Percentiles rank a stretch among this genome's conserved stretches.
These are phyloP conservation scores for Adansonia rubrostipa DNA, from an alignment of 441 rosid species.

Conservation along the genomic window DNA sequence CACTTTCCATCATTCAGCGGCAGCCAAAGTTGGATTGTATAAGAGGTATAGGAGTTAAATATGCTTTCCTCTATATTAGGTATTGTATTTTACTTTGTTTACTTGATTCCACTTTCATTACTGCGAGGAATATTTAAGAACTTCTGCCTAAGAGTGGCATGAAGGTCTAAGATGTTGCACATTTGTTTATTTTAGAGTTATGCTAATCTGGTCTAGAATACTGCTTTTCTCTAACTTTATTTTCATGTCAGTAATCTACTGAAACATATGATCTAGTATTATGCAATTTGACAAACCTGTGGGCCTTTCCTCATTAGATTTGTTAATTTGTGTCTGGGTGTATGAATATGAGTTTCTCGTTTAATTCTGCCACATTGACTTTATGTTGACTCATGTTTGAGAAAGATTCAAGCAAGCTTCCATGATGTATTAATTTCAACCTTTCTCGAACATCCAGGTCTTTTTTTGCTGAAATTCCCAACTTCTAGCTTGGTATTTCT, in stretches of 20 bases:
- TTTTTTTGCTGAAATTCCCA: neutral
- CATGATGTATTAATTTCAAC: neutral
- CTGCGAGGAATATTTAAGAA: neutral
- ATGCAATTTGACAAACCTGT: neutral
- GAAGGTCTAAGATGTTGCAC: neutral
- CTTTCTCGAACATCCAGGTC: neutral
- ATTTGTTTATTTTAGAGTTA: neutral
- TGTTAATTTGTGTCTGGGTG: neutral
- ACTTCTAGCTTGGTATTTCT: neutral
- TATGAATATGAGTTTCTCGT: conserved; percentile 1
- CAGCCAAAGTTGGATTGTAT: conserved; percentile 82
- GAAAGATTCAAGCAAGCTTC: neutral
- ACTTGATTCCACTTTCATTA: neutral
- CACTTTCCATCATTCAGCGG: conserved; percentile 67
- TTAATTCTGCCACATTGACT: neutral
- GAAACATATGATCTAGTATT: neutral
- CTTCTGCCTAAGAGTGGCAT: neutral
- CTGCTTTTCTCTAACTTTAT: neutral
- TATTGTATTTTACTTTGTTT: conserved; percentile 5
- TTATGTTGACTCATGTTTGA: neutral
- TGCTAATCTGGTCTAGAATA: neutral
- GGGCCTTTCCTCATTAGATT: neutral
- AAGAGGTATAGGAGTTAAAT: conserved; percentile 54
- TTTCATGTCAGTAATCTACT: neutral
- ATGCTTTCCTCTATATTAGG: conserved; percentile 7